Base-by-base conservation (phyloP, 768 basidiomycete genomes). In the Mycena vitilis region DNA sequence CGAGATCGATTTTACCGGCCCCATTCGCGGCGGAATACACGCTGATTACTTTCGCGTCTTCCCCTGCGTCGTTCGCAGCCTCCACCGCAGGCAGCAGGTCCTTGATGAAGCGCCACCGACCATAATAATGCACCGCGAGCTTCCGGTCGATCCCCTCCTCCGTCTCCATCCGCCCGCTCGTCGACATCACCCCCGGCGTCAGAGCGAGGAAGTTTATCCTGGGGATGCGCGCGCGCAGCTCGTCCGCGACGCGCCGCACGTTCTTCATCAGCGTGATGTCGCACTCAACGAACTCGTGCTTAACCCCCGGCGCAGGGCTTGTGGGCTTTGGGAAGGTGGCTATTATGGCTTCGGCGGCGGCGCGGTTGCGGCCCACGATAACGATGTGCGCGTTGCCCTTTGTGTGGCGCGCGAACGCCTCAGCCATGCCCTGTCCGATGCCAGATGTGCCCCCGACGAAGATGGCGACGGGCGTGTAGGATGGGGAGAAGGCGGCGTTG, bases 121-220 rank as follows among this genome's bases (percentile, higher is more conserved):
- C 70, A 65, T 82, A 81, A 66, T 80, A 80, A 38, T 78, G 75
- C 68, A 30, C 57, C 63, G 79, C 80, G 66, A 30, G 30, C 5
- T 30, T 30, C 2, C 30, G 30, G 30, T 30, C 30, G 30, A 30
- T 30, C 30, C 79, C 78, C 72, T 81, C 79, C 56, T 75, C 60
- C 23, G 77, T 78, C 15, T 58, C 58, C 51, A 75, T 61, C 45
- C 30, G 52, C 23, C 25, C 52, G 13, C 25, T 53, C 52, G 30
- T 12, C 9, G 52, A 30, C 15, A 81, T 25, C 38, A 78, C 66
- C 4, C 80, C 80, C 6, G 77, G 66, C 10, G 77, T 71, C 61
- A 79, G 54, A 18, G 81, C 76, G 53, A 83, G 73, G 65, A 75
- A 80, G 74, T 82, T 81, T 48, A 81, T 44, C 65, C 76, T 78